Evolutionary conservation across 2,329 filamentous ascomycete species (phyloP), one percentile per base, ranked within the genome.

Genomic region (Fusarium lateritium): DNA sequence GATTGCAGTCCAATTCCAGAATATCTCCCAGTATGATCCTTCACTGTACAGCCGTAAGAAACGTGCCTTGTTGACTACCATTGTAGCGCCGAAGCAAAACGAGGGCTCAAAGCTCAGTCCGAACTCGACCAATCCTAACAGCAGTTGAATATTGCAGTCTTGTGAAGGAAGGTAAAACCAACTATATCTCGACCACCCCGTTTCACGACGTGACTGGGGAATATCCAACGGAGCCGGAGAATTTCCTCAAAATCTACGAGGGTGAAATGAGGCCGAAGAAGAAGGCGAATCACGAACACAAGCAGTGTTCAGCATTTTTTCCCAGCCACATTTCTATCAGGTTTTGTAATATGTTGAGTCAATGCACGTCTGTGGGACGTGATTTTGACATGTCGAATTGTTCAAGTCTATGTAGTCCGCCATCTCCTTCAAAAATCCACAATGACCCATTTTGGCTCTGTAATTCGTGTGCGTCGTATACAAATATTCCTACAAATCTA

Each of bases 1-100:
- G 19, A 19, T 19, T 19, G 19, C 19, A 19, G 19, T 76, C 5
- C 58, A 68, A 7, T 75, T 75, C 21, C 70, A 75, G 39, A 65
- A 72, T 10, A 74, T 76, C 17, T 71, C 68, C 4, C 45, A 66
- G 63, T 65, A 56, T 0, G 55, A 9, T 5, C 3, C 3, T 6
- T 10, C 0, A 6, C 0, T 2, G 3, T 11, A 14, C 6, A 14
- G 6, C 9, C 11, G 19, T 19, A 11, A 13, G 9, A 8, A 10
- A 6, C 9, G 2, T 13, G 5, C 8, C 14, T n/a, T 2, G 2
- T 44, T 50, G 21, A 63, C 13, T 2, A 15, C 6, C 2, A 7
- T 26, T n/a, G 2, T 4, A 66, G 62, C 21, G 56, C 63, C 1
- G 62, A 66, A 44, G 62, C 56, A 0, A 66, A 56, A 2, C 28